Conservation (phyloP, 2,329 filamentous ascomycete genomes). For the Cytospora chrysosperma region DNA sequence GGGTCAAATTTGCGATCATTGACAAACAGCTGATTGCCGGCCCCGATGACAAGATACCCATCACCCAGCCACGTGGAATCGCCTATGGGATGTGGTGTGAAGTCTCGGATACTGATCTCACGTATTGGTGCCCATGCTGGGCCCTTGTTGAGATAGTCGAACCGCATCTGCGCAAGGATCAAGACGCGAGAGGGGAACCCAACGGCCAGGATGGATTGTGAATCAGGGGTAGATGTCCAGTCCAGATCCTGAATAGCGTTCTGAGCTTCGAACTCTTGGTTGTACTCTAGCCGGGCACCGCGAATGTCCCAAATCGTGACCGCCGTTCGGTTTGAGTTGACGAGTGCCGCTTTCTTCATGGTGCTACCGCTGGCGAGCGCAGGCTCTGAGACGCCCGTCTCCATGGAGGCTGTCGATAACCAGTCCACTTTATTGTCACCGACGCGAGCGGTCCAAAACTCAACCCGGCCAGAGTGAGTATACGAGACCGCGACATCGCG, state of each 20-base stretch:
- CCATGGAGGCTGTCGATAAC: slow-evolving; percentile 77
- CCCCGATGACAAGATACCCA: slow-evolving; percentile 81
- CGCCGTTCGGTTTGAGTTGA: slow-evolving; percentile 69
- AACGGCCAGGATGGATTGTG: slow-evolving; percentile 86
- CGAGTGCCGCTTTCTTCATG: slow-evolving; percentile 81
- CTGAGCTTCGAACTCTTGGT: slow-evolving; percentile 69
- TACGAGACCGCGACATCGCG: slow-evolving; percentile 86
- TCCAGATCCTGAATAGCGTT: slow-evolving; percentile 83
- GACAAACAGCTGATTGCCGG: slow-evolving; percentile 88
- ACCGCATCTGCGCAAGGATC: slow-evolving; percentile 82
- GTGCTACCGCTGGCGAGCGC: slow-evolving; percentile 82
- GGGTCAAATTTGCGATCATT: slow-evolving; percentile 73
- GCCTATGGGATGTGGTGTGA: slow-evolving; percentile 86
- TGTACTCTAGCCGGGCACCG: slow-evolving; percentile 77
- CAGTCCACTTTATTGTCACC: slow-evolving; percentile 69
- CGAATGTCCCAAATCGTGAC: slow-evolving; percentile 91
- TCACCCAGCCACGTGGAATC: slow-evolving; percentile 89
- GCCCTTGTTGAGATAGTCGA: slow-evolving; percentile 84
- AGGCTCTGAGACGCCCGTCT: slow-evolving; percentile 71
- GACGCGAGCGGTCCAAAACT: slow-evolving; percentile 82
- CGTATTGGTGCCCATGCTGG: slow-evolving; percentile 87
- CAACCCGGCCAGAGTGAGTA: slow-evolving; percentile 69
- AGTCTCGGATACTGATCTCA: slow-evolving; percentile 75
- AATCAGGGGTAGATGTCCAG: slow-evolving; percentile 90
- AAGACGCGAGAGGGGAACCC: slow-evolving; percentile 85